Percentiles rank a stretch among this genome's conserved stretches.
Conservation (phyloP, 495 filamentous ascomycete species). For the Xylaria scruposa region DNA sequence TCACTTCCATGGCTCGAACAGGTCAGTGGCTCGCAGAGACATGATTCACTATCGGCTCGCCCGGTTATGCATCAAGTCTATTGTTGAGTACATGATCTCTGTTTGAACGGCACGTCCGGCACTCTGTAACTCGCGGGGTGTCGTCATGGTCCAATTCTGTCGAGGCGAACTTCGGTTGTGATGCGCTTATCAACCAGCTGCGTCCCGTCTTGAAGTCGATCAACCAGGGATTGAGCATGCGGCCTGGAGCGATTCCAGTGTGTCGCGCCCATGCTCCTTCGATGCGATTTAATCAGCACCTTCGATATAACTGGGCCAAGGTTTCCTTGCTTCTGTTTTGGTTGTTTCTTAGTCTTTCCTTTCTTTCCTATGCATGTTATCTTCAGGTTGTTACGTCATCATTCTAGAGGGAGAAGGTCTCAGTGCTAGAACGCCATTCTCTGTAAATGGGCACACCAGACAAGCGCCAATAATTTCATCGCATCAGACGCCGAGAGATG, state of each 20-base stretch:
- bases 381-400: slow-evolving; percentile 15
- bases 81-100: slow-evolving; percentile 29
- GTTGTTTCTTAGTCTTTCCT: slow-evolving; percentile 32
- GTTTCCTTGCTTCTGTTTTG: slow-evolving; percentile 33
- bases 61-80: slow-evolving; percentile 29
- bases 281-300: slow-evolving; percentile 40
- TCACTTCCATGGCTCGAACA: slow-evolving; percentile 43
- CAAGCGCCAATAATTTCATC: neutral
- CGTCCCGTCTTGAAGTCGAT: slow-evolving; percentile 20
- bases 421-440: neutral
- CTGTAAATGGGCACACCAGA: slow-evolving; percentile 9
- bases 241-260: neutral
- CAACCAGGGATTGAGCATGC: slow-evolving; percentile 33
- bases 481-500: slow-evolving; percentile 1
- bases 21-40: slow-evolving; percentile 30
- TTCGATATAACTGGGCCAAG: slow-evolving; percentile 32
- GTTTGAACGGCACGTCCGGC: slow-evolving; percentile 47
- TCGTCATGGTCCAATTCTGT: slow-evolving; percentile 38
- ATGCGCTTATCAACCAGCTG: neutral
- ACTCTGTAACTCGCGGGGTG: slow-evolving; percentile 33
- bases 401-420: slow-evolving; percentile 5
- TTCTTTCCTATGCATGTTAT: slow-evolving; percentile 34
- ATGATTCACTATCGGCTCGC: slow-evolving; percentile 31
- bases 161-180: slow-evolving; percentile 27
- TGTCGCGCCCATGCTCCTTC: slow-evolving; percentile 30